Evolutionary conservation across 2,329 filamentous ascomycete species (phyloP), one percentile per base, ranked within the genome.

Genomic region (Aspergillus piperis): DNA sequence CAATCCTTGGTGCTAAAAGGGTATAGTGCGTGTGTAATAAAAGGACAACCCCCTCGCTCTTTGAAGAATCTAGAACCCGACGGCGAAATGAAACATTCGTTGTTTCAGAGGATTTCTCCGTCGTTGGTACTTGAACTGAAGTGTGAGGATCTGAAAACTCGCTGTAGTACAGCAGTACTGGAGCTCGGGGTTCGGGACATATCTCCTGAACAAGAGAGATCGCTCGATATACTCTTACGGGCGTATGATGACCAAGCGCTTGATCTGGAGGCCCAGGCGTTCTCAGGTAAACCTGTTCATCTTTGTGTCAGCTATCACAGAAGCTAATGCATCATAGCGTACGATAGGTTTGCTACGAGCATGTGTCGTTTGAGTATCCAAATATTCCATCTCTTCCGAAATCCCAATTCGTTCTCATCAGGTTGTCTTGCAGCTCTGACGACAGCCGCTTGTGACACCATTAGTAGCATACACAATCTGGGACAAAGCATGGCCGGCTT

Each of bases 121-220:
- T 66, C 65, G 2, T 60, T 79, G 17, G 68, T 68, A n/a, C 66
- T 77, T 11, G 72, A 78, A 38, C 58, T 79, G n/a, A 74, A 71
- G 52, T 73, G 76, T 30, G 71, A 76, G 41, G 75, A 77, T 23
- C 63, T 76, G 15, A 65, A 77, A 48, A 68, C 73, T 1, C 70
- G 71, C 59, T 78, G 76, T 59, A 73, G 73, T 17, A 69, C 71
- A 2, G 73, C 73, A 0, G 70, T 76, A 2, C 62, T 73, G 13
- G 72, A 77, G 55, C 76, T 76, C 60, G 77, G 77, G 2, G 62
- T 80, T 7, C 72, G 75, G 5, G 65, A 64, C n/a, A 74, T 79
- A 70, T 70, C 72, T 0, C 15, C 66, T 0, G 75, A 78, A 7
- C 76, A 78, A 52, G 77, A 80, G 55, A 70, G 71, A 7, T 66